A percentile compares a stretch with the other conserved stretches of the same genome.
Conservation (phyloP, 495 filamentous ascomycete species). For the Apodospora peruviana region DNA sequence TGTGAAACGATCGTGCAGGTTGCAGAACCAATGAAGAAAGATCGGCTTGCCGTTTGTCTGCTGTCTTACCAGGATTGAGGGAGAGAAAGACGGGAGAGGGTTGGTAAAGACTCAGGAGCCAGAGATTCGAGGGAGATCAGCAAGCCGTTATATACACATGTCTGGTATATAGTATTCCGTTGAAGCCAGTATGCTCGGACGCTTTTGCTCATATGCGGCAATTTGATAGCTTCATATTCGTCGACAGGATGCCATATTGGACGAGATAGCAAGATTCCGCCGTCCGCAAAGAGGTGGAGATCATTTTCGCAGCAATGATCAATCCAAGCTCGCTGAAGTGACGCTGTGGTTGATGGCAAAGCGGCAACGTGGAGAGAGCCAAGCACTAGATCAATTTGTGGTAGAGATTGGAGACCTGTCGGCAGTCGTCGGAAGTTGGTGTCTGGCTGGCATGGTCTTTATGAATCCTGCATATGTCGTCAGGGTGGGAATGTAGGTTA, state of each 20-base stretch:
- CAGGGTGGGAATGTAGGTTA: neutral
- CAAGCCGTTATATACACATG: neutral
- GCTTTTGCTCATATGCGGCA: no score
- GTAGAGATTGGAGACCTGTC: neutral
- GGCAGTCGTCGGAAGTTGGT: neutral
- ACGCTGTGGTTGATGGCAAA: no score
- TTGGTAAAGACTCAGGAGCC: neutral
- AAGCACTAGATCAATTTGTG: neutral
- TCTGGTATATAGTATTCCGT: no score
- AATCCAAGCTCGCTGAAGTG: no score
- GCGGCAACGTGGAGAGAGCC: neutral
- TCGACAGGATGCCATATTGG: no score
- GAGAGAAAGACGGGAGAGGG: neutral
- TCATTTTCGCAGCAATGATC: no score
- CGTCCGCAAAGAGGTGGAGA: no score
- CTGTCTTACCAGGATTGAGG: neutral
- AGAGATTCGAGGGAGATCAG: neutral
- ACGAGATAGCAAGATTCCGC: no score
- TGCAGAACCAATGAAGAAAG: no score
- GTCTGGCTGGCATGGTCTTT: neutral
- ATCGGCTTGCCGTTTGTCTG: no score
- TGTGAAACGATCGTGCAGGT: neutral
- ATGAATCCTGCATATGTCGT: neutral
- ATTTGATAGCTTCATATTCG: no score
- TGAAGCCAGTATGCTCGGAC: no score